Percentiles rank a stretch among this genome's conserved stretches.
Evolutionary conservation across 192 early-diverging fungal species (phyloP).

Genomic region (Coemansia sp.): DNA sequence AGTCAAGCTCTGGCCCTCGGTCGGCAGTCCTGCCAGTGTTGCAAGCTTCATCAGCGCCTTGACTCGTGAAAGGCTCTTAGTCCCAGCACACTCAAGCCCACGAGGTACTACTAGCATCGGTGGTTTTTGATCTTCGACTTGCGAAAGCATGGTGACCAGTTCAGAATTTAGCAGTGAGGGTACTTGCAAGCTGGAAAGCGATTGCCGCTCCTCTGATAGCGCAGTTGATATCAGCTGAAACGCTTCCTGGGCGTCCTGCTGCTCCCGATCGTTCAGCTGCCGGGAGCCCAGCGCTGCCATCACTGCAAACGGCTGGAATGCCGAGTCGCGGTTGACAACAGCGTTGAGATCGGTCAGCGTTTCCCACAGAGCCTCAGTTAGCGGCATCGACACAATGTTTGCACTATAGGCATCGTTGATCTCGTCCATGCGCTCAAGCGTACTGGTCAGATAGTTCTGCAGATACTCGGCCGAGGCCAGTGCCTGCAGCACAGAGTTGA

Average conservation of each 20-base stretch:
- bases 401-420: slow-evolving; percentile 31
- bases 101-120: slow-evolving; percentile 40
- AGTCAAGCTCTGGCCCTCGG: slow-evolving; percentile 44
- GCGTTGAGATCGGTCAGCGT: slow-evolving; percentile 55
- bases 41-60: slow-evolving; percentile 49
- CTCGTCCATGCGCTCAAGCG: slow-evolving; percentile 55
- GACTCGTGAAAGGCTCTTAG: slow-evolving; percentile 47
- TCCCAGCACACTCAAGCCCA: slow-evolving; percentile 44
- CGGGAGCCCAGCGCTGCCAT: slow-evolving; percentile 62
- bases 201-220: slow-evolving; percentile 61
- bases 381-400: slow-evolving; percentile 39
- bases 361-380: slow-evolving; percentile 56
- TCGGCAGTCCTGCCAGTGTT: slow-evolving; percentile 26
- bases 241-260: slow-evolving; percentile 89
- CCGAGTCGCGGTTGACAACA: slow-evolving; percentile 40
- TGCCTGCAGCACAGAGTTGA: slow-evolving; percentile 89
- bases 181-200: slow-evolving; percentile 31
- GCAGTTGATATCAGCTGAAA: slow-evolving; percentile 76
- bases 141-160: slow-evolving; percentile 25
- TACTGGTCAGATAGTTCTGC: slow-evolving; percentile 43
- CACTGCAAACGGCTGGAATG: slow-evolving; percentile 65
- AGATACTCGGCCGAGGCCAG: slow-evolving; percentile 55
- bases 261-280: slow-evolving; percentile 66
- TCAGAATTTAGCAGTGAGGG: slow-evolving; percentile 46
- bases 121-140: slow-evolving; percentile 19